phyloP scores from a whole-genome alignment of 2,329 filamentous ascomycete genomes.

The Fusarium proliferatum region DNA sequence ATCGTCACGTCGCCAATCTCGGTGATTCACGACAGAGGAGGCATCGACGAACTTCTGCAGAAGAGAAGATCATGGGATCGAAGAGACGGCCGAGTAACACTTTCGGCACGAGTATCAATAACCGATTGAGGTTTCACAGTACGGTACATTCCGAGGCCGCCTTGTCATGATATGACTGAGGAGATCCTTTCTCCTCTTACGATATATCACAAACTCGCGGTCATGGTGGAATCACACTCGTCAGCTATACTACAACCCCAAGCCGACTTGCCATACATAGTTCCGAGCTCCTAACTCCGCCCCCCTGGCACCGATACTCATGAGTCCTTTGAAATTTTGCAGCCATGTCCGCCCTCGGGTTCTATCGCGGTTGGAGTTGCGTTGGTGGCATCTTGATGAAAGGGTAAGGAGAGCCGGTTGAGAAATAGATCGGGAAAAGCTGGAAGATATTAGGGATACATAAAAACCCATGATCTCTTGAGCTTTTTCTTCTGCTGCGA shows the following conservation, averaged over 20 bases:
- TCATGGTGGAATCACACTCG: constrained; percentile 8
- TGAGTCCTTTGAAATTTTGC: constrained; percentile 7
- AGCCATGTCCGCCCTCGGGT: constrained; percentile 38
- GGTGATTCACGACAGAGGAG: not conserved
- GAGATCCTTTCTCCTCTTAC: not conserved
- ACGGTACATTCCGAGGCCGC: not conserved
- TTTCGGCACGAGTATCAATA: constrained; percentile 14
- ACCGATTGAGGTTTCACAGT: constrained; percentile 25
- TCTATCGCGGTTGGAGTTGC: constrained; percentile 33
- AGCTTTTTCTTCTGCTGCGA: not conserved
- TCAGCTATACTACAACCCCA: constrained; percentile 25
- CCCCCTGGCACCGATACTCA: constrained; percentile 15
- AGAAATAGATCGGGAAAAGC: not conserved
- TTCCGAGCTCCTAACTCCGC: constrained; percentile 6
- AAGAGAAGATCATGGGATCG: not conserved
- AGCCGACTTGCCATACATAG: constrained; percentile 17
- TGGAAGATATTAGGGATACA: constrained; percentile 9
- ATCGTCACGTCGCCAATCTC: constrained; percentile 10
- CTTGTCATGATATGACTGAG: not conserved
- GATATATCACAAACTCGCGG: constrained; percentile 11
- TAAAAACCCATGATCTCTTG: constrained; percentile 19
- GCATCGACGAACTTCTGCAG: not conserved
- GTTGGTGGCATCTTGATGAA: not conserved
- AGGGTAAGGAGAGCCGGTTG: constrained; percentile 10
- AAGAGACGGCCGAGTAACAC: not conserved